Base-by-base conservation (phyloP, 2,329 filamentous ascomycete species). In the Alternaria consortialis region DNA sequence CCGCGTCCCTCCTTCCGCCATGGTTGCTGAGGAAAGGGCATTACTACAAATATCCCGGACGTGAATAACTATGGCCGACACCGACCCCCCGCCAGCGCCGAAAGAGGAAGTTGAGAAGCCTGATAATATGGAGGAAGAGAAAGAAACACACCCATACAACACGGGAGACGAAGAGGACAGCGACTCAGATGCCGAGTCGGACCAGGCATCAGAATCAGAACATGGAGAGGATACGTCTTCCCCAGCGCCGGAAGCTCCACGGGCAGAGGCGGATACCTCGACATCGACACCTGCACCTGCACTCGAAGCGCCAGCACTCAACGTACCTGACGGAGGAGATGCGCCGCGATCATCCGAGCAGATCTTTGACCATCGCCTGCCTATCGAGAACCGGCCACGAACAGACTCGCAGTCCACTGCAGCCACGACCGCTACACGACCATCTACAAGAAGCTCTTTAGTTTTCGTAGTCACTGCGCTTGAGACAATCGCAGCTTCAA, bases 381-480 rank as follows among this genome's bases (percentile, higher is more conserved):
- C 74, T 37, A 34, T 62, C 44, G 64, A 63, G 32, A 62, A 56
- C 51, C 82, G 85, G 57, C 71, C 81, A 58, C 83, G 87, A 59
- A 88, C 87, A 15, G 87, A 88, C 75, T 89, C 87, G 31, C 82
- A 86, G 64, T 88, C 87, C 17, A 88, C 87, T 3, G 70, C 64
- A 8, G 74, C 74, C 29, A 84, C 84, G 20, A 80, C 83, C 4
- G 84, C 83, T 11, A 83, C 83, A 13, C 80, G 84, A 44, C 83
- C 84, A 73, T 86, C 88, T 76, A 90, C 88, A 71, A 91, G 97
- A 84, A 97, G 91, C 85, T 98, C 95, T 69, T 90, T 97, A 74
- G 94, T 97, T 73, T 99, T 99, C 78, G 93, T 99, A 73, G 90
- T 96, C 74, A 94, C 92, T 74, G 94, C 95, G 39, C 83, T 99